phyloP scores from a whole-genome alignment of 2,329 filamentous ascomycete genomes.

The Calonectria naviculata region DNA sequence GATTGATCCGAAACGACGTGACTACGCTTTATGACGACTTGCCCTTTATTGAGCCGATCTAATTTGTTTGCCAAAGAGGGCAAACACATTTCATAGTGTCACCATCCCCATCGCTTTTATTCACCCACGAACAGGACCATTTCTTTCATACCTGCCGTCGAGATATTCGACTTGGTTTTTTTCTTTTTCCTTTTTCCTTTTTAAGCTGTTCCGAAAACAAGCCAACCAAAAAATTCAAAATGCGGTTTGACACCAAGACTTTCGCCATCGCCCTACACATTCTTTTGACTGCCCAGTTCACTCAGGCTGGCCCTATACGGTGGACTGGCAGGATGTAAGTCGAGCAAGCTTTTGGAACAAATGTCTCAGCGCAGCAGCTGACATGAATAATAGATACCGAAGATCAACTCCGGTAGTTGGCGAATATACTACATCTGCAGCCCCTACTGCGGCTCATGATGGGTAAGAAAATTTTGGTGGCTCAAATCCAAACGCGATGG shows the following conservation, averaged over 20 bases:
- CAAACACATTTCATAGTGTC: conserved; percentile 10
- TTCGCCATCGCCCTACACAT: conserved; percentile 38
- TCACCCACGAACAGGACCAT: background rate
- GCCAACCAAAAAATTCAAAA: conserved; percentile 25
- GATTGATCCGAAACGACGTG: conserved; percentile 21
- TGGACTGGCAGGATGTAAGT: conserved; percentile 47
- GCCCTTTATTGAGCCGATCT: background rate
- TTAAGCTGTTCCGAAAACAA: background rate
- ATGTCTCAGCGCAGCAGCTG: conserved; percentile 19
- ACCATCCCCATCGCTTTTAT: background rate
- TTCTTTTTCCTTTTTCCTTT: background rate
- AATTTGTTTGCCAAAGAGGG: conserved; percentile 4
- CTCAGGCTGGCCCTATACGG: conserved; percentile 49
- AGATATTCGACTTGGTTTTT: conserved; percentile 5
- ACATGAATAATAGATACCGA: conserved; percentile 30
- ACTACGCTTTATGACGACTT: conserved; percentile 4
- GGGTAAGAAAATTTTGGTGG: conserved; percentile 23
- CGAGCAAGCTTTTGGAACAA: background rate
- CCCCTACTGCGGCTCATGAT: conserved; percentile 30
- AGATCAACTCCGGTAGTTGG: conserved; percentile 32
- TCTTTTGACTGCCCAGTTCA: conserved; percentile 42
- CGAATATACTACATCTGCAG: conserved; percentile 25
- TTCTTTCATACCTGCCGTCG: background rate
- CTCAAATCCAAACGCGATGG: background rate
- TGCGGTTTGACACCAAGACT: conserved; percentile 33